These are phyloP conservation scores for Penicillium coprophilum DNA, from an alignment of 495 filamentous ascomycete genomes.

Conservation along the genomic window DNA sequence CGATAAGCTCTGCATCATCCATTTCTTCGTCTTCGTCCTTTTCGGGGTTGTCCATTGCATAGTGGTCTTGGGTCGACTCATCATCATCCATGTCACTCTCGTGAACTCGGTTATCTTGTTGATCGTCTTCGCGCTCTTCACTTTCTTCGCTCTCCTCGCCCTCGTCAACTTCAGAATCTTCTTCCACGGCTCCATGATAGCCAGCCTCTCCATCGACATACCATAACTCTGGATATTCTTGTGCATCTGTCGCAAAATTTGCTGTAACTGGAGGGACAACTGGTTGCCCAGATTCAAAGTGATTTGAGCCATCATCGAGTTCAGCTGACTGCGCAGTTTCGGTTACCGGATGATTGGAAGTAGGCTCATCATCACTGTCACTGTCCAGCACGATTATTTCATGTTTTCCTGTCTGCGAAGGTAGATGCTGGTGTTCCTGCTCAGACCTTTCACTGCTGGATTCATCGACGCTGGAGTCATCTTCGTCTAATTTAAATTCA, in stretches of 20 bases:
- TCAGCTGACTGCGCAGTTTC: neutral
- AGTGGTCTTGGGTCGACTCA: conserved; percentile 16
- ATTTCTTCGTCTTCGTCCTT: conserved; percentile 5
- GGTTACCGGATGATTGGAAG: conserved; percentile 11
- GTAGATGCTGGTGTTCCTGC: neutral
- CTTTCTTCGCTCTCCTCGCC: conserved; percentile 7
- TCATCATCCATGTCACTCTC: conserved; percentile 24
- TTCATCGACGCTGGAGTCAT: conserved; percentile 10
- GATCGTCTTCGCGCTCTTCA: conserved; percentile 6
- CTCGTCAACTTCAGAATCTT: conserved; percentile 11
- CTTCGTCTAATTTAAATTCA: conserved; percentile 16
- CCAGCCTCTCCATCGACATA: conserved; percentile 5
- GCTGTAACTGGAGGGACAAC: neutral
- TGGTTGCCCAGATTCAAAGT: neutral
- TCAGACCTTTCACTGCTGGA: conserved; percentile 14
- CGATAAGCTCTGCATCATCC: conserved; percentile 1
- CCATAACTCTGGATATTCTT: conserved; percentile 9
- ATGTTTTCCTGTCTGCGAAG: conserved; percentile 11
- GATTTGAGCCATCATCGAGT: neutral
- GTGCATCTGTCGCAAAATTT: neutral
- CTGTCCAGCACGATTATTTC: conserved; percentile 47
- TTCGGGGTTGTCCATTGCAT: neutral
- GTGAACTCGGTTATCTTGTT: conserved; percentile 14
- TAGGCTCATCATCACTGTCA: conserved; percentile 44
- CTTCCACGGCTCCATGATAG: conserved; percentile 8